phyloP scores from a whole-genome alignment of 2,329 filamentous ascomycete species.

The Exophiala mesophila region DNA sequence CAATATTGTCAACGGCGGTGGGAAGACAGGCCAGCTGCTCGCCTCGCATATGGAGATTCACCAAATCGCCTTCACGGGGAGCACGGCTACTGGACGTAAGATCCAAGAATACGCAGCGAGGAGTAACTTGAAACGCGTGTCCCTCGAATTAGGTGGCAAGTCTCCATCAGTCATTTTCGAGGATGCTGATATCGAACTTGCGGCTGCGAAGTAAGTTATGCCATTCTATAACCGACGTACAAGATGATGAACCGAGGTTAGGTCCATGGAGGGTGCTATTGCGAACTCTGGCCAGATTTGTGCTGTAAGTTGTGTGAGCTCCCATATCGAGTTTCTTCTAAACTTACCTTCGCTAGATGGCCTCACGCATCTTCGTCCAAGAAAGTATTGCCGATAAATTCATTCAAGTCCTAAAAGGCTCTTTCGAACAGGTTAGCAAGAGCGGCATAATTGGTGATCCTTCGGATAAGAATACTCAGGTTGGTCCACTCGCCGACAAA shows the following conservation, averaged over 20 bases:
- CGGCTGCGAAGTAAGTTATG: slow-evolving; percentile 22
- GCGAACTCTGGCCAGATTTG: slow-evolving; percentile 61
- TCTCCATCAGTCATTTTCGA: slow-evolving; percentile 42
- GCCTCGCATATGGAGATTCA: slow-evolving; percentile 56
- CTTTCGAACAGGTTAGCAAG: slow-evolving; percentile 25
- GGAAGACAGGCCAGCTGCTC: slow-evolving; percentile 54
- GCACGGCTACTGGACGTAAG: slow-evolving; percentile 55
- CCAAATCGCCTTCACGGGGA: slow-evolving; percentile 57
- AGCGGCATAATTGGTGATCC: slow-evolving; percentile 64
- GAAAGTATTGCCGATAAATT: slow-evolving; percentile 59
- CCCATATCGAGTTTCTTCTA: no score
- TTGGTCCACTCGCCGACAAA: slow-evolving; percentile 42
- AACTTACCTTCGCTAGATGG: no score
- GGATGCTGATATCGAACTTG: slow-evolving; percentile 41
- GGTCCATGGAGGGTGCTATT: slow-evolving; percentile 59
- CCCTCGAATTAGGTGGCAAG: slow-evolving; percentile 52
- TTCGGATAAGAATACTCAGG: slow-evolving; percentile 53
- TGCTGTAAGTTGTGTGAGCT: no score
- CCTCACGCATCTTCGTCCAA: slow-evolving; percentile 60
- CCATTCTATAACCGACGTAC: neutral
- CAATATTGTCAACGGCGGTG: slow-evolving; percentile 55
- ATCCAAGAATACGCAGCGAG: slow-evolving; percentile 51
- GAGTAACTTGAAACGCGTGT: slow-evolving; percentile 54
- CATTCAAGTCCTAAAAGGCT: slow-evolving; percentile 35
- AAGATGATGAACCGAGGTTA: slow-evolving; percentile 29